A percentile compares a stretch with the other conserved stretches of the same genome.
These are phyloP conservation scores for Colletotrichum sp. DNA, from an alignment of 2,329 filamentous ascomycete genomes.

Conservation along the genomic window DNA sequence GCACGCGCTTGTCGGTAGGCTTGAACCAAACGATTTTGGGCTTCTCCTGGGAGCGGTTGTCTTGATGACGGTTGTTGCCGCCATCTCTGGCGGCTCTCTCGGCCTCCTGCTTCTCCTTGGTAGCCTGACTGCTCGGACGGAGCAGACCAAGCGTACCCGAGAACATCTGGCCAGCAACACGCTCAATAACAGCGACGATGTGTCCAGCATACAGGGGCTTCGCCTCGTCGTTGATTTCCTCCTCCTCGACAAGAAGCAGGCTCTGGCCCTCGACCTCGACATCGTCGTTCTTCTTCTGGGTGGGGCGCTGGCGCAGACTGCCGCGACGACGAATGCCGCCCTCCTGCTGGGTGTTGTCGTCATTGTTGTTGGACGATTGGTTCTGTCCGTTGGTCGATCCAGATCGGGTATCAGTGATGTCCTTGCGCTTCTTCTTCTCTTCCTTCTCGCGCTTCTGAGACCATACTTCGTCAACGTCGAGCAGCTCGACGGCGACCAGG, in stretches of 20 bases:
- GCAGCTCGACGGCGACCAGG: slow-evolving; percentile 90
- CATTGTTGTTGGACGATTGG: slow-evolving; percentile 64
- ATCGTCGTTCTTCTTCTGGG: slow-evolving; percentile 99
- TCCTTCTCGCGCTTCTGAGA: slow-evolving; percentile 98
- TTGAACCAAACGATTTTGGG: slow-evolving; percentile 99
- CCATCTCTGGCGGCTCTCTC: slow-evolving; percentile 92
- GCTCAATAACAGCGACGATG: slow-evolving; percentile 95
- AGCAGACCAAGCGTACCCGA: slow-evolving; percentile 93
- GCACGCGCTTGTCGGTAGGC: slow-evolving; percentile 98
- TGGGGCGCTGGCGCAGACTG: slow-evolving; percentile 93
- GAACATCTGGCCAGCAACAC: slow-evolving; percentile 98
- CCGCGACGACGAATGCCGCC: slow-evolving; percentile 90
- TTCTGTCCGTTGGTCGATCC: slow-evolving; percentile 76
- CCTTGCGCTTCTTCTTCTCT: slow-evolving; percentile 99
- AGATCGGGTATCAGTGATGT: slow-evolving; percentile 89
- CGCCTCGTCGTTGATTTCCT: slow-evolving; percentile 97
- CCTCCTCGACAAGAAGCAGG: slow-evolving; percentile 93
- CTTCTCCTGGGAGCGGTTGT: slow-evolving; percentile 89
- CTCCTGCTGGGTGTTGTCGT: slow-evolving; percentile 70
- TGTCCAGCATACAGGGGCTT: slow-evolving; percentile 98
- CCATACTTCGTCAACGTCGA: slow-evolving; percentile 99
- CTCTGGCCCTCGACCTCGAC: slow-evolving; percentile 99
- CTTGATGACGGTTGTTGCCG: slow-evolving; percentile 70
- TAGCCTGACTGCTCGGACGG: slow-evolving; percentile 95
- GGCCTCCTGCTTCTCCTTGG: slow-evolving; percentile 98